Conservation (phyloP, 257 asterid genomes). For the Solanum pinnatisectum region DNA sequence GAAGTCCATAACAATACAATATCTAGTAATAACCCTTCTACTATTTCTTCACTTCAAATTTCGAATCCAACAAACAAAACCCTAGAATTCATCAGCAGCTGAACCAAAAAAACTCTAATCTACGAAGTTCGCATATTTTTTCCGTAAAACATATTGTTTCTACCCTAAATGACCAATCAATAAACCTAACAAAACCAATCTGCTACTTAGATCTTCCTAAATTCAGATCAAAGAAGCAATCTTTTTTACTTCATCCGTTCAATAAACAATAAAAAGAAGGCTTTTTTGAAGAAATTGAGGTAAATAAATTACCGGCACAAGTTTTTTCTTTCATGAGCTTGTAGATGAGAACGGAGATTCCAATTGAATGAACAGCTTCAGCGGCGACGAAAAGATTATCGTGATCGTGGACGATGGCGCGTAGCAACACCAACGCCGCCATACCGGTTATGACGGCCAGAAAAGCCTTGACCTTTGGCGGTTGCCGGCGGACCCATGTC, state of each 20-base stretch:
- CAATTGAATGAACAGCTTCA: conserved; percentile 75
- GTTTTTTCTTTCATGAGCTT: conserved; percentile 71
- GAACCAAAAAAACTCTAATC: neutral
- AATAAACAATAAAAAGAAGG: neutral
- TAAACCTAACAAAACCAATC: neutral
- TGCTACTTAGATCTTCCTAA: neutral
- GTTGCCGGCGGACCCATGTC: conserved; percentile 71
- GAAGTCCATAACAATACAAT: neutral
- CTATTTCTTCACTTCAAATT: neutral
- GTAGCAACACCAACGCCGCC: conserved; percentile 58
- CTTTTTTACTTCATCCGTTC: neutral
- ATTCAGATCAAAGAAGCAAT: neutral
- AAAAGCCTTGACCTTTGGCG: conserved; percentile 78
- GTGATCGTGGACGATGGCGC: conserved; percentile 66
- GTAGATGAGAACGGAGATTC: conserved; percentile 59
- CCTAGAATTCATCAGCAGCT: neutral
- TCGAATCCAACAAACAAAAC: neutral
- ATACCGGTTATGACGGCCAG: conserved; percentile 60
- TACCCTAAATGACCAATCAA: neutral
- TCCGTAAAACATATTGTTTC: neutral
- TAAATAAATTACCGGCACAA: conserved; percentile 45
- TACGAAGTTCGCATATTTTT: neutral
- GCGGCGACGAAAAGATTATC: conserved; percentile 72
- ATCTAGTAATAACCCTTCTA: neutral
- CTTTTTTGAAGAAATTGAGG: neutral